Evolutionary conservation across 1,284 basidiomycete genomes (phyloP).

Genomic region (Cutaneotrichosporon sp.): DNA sequence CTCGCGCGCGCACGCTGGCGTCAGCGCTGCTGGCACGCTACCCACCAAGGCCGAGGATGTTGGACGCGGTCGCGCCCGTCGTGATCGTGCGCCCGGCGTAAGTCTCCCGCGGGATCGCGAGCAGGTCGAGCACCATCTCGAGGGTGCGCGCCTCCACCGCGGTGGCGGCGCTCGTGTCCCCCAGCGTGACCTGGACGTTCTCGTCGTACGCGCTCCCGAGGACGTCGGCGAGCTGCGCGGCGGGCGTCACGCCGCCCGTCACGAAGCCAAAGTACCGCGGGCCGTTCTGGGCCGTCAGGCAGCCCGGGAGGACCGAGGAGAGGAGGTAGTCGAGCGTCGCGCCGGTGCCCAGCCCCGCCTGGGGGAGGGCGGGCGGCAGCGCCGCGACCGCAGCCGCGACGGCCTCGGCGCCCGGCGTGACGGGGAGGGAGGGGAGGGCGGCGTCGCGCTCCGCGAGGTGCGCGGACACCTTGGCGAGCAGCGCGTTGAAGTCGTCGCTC

Average conservation of each 20-base stretch:
- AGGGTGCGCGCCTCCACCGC: slow-evolving; percentile 55
- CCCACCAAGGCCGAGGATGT: slow-evolving; percentile 55
- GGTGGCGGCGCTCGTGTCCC: slow-evolving; percentile 52
- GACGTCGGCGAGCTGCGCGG: slow-evolving; percentile 55
- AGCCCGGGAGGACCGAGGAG: slow-evolving; percentile 46
- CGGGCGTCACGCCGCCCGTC: slow-evolving; percentile 55
- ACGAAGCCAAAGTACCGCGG: slow-evolving; percentile 59
- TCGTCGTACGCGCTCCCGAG: slow-evolving; percentile 53
- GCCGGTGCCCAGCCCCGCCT: slow-evolving; percentile 42
- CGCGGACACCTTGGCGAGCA: slow-evolving; percentile 26
- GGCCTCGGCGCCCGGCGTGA: slow-evolving; percentile 23
- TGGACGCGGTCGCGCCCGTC: slow-evolving; percentile 59
- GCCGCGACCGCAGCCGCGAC: slow-evolving; percentile 29
- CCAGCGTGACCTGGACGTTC: slow-evolving; percentile 57
- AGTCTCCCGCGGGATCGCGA: slow-evolving; percentile 43
- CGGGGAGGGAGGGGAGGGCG: slow-evolving; percentile 29
- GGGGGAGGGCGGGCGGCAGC: slow-evolving; percentile 38
- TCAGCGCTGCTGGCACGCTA: background rate
- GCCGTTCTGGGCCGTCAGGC: slow-evolving; percentile 54
- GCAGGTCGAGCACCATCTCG: slow-evolving; percentile 55
- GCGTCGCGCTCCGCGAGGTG: slow-evolving; percentile 33
- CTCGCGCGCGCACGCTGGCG: slow-evolving; percentile 51
- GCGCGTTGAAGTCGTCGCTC: slow-evolving; percentile 21
- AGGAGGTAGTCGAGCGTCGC: slow-evolving; percentile 39
- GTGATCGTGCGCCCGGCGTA: slow-evolving; percentile 57